Conservation (phyloP, 1,139 yeast species). For the Candida gigantensis region DNA sequence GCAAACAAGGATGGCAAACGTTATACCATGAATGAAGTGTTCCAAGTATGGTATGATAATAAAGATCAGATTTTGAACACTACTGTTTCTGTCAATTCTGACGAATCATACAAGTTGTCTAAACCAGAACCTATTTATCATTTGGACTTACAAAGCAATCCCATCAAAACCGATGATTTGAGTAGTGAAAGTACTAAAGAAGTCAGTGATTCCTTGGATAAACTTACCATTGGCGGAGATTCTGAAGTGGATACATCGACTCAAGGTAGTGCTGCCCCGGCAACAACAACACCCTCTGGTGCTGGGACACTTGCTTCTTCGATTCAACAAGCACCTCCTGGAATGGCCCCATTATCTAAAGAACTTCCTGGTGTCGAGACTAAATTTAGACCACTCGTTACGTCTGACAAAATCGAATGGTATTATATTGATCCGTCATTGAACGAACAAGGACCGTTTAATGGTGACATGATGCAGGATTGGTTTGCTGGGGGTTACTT, state of each 20-base stretch:
- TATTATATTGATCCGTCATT: conserved; percentile 70
- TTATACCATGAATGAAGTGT: conserved; percentile 55
- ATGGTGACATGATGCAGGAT: conserved; percentile 72
- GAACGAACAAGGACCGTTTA: conserved; percentile 78
- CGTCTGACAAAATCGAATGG: conserved; percentile 59
- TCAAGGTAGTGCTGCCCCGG: conserved; percentile 8
- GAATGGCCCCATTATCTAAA: conserved; percentile 13
- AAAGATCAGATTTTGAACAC: conserved; percentile 33
- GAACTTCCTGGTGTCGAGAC: conserved; percentile 4
- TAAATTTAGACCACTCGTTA: conserved; percentile 17
- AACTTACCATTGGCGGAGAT: conserved; percentile 12
- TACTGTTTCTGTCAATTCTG: conserved; percentile 24
- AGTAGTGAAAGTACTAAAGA: conserved; percentile 3
- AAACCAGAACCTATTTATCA: conserved; percentile 40
- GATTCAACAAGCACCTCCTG: conserved; percentile 21
- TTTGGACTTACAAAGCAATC: conserved; percentile 28
- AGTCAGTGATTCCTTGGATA: conserved; percentile 14
- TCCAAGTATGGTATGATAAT: conserved; percentile 53
- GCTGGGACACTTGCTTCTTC: conserved; percentile 7
- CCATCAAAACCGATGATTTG: conserved; percentile 2
- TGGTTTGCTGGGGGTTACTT: conserved; percentile 73
- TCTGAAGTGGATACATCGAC: conserved; percentile 3
- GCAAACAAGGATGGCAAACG: conserved; percentile 38
- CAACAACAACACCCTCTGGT: conserved; percentile 1
- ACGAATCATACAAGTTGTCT: conserved; percentile 32